phyloP scores from a whole-genome alignment of 2,329 filamentous ascomycete species.

The Phoma herbarum region DNA sequence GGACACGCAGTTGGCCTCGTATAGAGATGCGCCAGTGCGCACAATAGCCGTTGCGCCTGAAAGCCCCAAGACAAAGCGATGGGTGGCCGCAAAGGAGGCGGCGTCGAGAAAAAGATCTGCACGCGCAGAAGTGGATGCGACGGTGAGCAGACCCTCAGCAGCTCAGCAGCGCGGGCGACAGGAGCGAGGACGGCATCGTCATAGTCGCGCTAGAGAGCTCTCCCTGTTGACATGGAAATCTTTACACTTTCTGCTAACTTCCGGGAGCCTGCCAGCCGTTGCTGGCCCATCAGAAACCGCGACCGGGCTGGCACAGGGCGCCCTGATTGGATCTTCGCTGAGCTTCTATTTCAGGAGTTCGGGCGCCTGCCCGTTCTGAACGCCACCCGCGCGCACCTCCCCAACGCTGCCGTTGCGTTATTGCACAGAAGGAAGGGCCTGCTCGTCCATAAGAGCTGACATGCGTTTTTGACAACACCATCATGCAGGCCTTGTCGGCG shows the following conservation, averaged over 20 bases:
- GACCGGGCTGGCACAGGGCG: background rate
- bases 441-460: constrained; percentile 3
- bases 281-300: constrained; percentile 4
- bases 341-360: constrained; percentile 8
- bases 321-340: constrained; percentile 11
- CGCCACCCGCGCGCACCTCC: constrained; percentile 3
- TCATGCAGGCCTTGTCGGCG: background rate
- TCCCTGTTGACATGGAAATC: constrained; percentile 7
- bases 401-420: background rate
- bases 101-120: constrained; percentile 7
- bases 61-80: constrained; percentile 3
- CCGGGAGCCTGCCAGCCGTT: constrained; percentile 3
- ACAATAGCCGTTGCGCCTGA: constrained; percentile 19
- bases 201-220: constrained; percentile 6
- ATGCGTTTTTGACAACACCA: background rate
- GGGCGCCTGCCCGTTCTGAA: constrained; percentile 4
- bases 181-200: constrained; percentile 2
- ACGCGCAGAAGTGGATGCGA: background rate
- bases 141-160: background rate
- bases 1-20: constrained; percentile 17
- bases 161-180: constrained; percentile 3
- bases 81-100: constrained; percentile 22
- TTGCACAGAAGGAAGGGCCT: background rate
- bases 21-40: constrained; percentile 19
- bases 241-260: constrained; percentile 9